Base-by-base conservation (phyloP, 1,139 yeast species). In the Sugiyamaella novakii region DNA sequence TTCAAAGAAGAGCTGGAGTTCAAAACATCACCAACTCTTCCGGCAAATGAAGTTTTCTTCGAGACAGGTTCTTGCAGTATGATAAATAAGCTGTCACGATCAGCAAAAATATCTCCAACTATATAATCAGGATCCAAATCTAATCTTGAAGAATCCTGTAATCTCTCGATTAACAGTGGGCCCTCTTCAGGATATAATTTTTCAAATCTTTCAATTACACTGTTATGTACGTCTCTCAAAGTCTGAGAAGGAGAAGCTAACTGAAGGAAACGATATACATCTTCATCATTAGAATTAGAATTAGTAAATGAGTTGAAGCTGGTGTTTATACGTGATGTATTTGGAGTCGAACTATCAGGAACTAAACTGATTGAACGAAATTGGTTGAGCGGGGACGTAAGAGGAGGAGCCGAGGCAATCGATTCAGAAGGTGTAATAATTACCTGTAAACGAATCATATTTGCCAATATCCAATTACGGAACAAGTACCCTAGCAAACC, bases 61-160 rank as follows among this genome's bases (percentile, higher is more conserved):
- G 25, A 11, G 14, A 49, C 46, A n/a, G 51, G 50, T 21, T 36
- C 42, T 21, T 46, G 52, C 27, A 51, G 50, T 14, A 51, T 29
- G 8, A 58, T 60, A 37, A 59, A 37, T 19, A 85, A 72, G 2
- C 77, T 66, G 54, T 79, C 83, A 36, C 79, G 80, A 22, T 74
- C 70, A 27, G 69, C 74, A 59, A 86, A 83, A 5, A 84, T 81
- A 57, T 84, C 87, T 6, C 75, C 75, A 0, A 81, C 83, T 3
- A 66, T 54, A 57, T 81, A 86, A 51, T 85, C 95, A 0, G 89
- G 88, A 64, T 86, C 95, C 56, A 87, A 68, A 63, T 87, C 95
- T 59, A 89, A 84, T 53, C 75, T 74, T 52, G 79, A 77, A 25
- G 67, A 65, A 62, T 86, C 91, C 61, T 85, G 92, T 7, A 85